Conservation (phyloP, 2,329 filamentous ascomycete genomes). For the Fusarium ramigenum region DNA sequence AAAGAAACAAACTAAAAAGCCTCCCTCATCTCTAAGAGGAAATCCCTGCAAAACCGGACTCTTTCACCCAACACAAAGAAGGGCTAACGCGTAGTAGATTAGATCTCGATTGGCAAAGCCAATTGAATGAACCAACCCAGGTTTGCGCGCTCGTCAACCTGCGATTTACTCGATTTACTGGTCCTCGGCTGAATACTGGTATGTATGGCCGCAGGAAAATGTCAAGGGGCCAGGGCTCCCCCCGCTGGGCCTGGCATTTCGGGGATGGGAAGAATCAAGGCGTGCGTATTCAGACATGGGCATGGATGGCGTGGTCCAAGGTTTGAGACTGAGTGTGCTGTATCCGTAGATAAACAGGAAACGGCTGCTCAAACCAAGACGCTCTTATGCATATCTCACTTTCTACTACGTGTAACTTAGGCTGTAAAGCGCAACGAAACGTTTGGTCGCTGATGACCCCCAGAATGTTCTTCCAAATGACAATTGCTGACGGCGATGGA, state of each 20-base stretch:
- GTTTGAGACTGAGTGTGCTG: conserved; percentile 1
- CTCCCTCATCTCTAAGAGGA: conserved; percentile 12
- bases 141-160: conserved; percentile 30
- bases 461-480: not conserved
- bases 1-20: not conserved
- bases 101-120: conserved; percentile 40
- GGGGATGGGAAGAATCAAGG: conserved; percentile 16
- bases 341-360: not conserved
- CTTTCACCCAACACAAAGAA: conserved; percentile 21
- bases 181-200: conserved; percentile 5
- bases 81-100: conserved; percentile 25
- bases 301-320: conserved; percentile 29
- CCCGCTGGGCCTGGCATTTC: not conserved
- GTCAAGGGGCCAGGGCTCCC: not conserved
- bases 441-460: not conserved
- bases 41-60: conserved; percentile 11
- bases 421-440: not conserved
- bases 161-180: conserved; percentile 17
- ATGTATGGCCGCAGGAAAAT: not conserved
- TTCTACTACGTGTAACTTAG: not conserved
- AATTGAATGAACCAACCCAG: conserved; percentile 38
- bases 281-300: not conserved
- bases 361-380: not conserved
- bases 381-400: conserved; percentile 15
- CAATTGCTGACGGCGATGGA: not conserved